These are phyloP conservation scores for Botrytis byssoidea DNA, from an alignment of 2,329 filamentous ascomycete genomes.

Conservation along the genomic window DNA sequence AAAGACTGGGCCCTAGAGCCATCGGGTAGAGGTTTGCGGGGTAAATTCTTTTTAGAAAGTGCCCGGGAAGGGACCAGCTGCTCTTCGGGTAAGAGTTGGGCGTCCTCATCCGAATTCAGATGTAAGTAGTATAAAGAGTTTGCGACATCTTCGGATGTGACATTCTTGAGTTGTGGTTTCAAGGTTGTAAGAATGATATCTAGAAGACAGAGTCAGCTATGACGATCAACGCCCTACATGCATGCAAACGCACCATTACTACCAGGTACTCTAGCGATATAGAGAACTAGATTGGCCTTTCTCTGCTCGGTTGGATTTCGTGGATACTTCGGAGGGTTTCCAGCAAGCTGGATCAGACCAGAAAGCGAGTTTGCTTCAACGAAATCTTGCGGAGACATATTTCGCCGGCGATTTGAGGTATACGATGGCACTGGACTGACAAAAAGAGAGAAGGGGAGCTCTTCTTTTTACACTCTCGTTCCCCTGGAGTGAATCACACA, in stretches of 20 bases:
- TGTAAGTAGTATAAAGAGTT: constrained; percentile 92
- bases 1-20: constrained; percentile 31
- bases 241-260: constrained; percentile 65
- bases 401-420: neutral
- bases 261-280: constrained; percentile 90
- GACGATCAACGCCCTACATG: constrained; percentile 7
- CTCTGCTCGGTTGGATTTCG: constrained; percentile 68
- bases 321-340: constrained; percentile 83
- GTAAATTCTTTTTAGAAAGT: constrained; percentile 32
- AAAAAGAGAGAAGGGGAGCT: neutral
- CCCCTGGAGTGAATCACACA: neutral
- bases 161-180: constrained; percentile 84
- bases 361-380: constrained; percentile 83
- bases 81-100: constrained; percentile 41
- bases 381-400: constrained; percentile 28
- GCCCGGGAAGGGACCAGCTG: constrained; percentile 9
- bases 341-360: constrained; percentile 74
- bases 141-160: constrained; percentile 82
- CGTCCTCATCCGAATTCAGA: constrained; percentile 63
- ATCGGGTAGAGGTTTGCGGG: constrained; percentile 37
- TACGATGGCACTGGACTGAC: neutral
- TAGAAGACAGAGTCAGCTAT: constrained; percentile 16
- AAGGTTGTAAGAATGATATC: constrained; percentile 67
- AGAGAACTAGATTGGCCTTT: constrained; percentile 74
- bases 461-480: neutral